Evolutionary conservation across 2,329 filamentous ascomycete species (phyloP).

Genomic region (Cadophora gregata): DNA sequence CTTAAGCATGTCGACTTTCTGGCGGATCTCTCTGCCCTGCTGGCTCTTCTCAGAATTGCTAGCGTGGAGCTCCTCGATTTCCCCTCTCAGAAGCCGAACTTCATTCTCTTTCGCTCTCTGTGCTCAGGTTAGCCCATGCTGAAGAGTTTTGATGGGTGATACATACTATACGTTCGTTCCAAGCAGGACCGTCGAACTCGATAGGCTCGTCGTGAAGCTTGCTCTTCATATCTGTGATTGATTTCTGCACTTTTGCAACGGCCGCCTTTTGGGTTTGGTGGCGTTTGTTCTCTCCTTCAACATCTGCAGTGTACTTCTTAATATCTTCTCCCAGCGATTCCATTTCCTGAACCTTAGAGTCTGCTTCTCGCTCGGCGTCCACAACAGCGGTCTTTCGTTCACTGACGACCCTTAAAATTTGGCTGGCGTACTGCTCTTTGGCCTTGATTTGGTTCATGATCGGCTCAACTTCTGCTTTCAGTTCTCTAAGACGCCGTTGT

Average conservation of each 20-base stretch:
- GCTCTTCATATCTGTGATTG: constrained; percentile 68
- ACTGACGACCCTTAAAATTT: constrained; percentile 61
- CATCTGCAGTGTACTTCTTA: constrained; percentile 49
- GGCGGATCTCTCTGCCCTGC: constrained; percentile 50
- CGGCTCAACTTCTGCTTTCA: constrained; percentile 70
- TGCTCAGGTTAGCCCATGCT: constrained; percentile 17
- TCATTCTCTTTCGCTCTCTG: constrained; percentile 65
- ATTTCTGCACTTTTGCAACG: constrained; percentile 55
- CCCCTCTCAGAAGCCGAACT: constrained; percentile 56
- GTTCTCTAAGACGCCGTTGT: constrained; percentile 59
- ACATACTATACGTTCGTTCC: constrained; percentile 75
- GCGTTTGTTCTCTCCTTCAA: constrained; percentile 57
- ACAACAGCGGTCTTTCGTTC: constrained; percentile 61
- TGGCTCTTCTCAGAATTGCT: constrained; percentile 40
- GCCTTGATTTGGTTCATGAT: constrained; percentile 69
- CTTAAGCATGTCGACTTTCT: constrained; percentile 49
- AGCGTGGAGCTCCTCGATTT: constrained; percentile 43
- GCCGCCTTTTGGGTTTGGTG: constrained; percentile 58
- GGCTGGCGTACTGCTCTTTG: constrained; percentile 70
- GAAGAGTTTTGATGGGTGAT: not conserved
- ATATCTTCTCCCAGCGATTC: constrained; percentile 50
- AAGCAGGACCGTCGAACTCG: constrained; percentile 72
- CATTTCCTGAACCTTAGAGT: constrained; percentile 51
- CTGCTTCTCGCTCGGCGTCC: constrained; percentile 58
- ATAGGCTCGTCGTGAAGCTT: constrained; percentile 65